phyloP scores from a whole-genome alignment of 192 early-diverging fungal species.

The Backusella westeae region DNA sequence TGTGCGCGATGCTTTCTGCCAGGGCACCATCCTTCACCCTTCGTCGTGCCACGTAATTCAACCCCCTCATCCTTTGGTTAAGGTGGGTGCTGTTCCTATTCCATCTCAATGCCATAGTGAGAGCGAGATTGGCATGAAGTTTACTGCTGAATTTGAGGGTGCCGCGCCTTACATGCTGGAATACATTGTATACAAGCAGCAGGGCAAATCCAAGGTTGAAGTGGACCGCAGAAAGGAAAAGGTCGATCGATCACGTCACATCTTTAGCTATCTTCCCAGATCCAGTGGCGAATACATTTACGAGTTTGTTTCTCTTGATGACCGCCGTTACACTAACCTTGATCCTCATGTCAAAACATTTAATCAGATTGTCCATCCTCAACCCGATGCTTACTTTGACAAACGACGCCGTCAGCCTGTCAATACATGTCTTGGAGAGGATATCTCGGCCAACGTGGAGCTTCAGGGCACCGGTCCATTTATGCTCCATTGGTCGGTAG shows the following conservation, averaged over 20 bases:
- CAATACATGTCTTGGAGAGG: slow-evolving; percentile 40
- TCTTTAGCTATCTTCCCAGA: slow-evolving; percentile 28
- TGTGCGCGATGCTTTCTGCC: slow-evolving; percentile 34
- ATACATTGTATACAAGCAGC: slow-evolving; percentile 22
- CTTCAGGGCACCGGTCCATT: slow-evolving; percentile 40
- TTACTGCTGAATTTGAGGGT: slow-evolving; percentile 31
- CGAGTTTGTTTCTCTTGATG: slow-evolving; percentile 31
- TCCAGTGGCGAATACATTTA: slow-evolving; percentile 38
- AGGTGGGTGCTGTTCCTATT: slow-evolving; percentile 25
- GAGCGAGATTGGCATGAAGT: slow-evolving; percentile 36
- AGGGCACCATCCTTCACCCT: slow-evolving; percentile 29
- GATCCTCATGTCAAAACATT: slow-evolving; percentile 12
- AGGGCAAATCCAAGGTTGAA: background rate
- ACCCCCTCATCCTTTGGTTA: slow-evolving; percentile 28
- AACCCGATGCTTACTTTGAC: slow-evolving; percentile 39
- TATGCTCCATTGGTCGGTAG: slow-evolving; percentile 31
- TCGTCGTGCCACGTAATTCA: slow-evolving; percentile 36
- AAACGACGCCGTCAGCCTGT: background rate
- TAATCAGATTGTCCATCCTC: slow-evolving; percentile 42
- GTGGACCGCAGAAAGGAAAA: slow-evolving; percentile 13
- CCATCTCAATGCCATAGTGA: slow-evolving; percentile 33
- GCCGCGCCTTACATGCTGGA: slow-evolving; percentile 29
- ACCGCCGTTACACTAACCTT: slow-evolving; percentile 28
- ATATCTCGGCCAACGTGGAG: slow-evolving; percentile 31
- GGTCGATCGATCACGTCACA: slow-evolving; percentile 30